Evolutionary conservation across 2,329 filamentous ascomycete genomes (phyloP).

Genomic region (Penicillium sumatraense): DNA sequence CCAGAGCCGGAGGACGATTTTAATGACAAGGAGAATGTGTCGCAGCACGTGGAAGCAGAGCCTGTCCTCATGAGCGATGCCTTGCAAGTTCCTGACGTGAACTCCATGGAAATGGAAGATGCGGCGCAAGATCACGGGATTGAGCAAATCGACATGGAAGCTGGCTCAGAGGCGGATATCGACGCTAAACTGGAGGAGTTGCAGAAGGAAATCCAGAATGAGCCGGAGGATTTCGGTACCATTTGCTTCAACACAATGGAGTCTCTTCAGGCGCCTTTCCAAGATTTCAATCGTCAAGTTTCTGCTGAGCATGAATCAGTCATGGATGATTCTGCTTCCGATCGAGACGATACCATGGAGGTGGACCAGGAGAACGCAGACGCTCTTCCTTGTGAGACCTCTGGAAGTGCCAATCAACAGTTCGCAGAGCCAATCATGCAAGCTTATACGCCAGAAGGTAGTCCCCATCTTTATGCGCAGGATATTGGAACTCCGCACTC

Average conservation of each 20-base stretch:
- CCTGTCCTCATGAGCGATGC: not conserved
- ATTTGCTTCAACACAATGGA: constrained; percentile 28
- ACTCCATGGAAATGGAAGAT: not conserved
- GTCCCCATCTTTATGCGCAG: not conserved
- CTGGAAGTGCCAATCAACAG: not conserved
- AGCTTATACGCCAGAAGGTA: not conserved
- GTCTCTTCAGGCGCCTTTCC: constrained; percentile 18
- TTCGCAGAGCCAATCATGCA: not conserved
- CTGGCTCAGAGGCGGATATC: constrained; percentile 6
- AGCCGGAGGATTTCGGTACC: constrained; percentile 24
- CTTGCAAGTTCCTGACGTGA: not conserved
- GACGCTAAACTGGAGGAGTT: constrained; percentile 14
- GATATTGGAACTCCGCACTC: not conserved
- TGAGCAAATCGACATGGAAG: not conserved
- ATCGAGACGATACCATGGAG: not conserved
- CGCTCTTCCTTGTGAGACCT: not conserved
- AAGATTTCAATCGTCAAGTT: constrained; percentile 9
- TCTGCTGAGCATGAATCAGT: not conserved
- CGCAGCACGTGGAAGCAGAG: not conserved
- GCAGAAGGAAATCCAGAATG: constrained; percentile 15
- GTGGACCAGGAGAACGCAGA: not conserved
- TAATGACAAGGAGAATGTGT: not conserved
- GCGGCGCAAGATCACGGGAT: not conserved
- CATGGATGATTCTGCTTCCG: not conserved
- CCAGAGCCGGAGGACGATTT: too few relatives aligned